Evolutionary conservation across 768 basidiomycete species (phyloP).

Genomic region (Boletus subcaerulescens): DNA sequence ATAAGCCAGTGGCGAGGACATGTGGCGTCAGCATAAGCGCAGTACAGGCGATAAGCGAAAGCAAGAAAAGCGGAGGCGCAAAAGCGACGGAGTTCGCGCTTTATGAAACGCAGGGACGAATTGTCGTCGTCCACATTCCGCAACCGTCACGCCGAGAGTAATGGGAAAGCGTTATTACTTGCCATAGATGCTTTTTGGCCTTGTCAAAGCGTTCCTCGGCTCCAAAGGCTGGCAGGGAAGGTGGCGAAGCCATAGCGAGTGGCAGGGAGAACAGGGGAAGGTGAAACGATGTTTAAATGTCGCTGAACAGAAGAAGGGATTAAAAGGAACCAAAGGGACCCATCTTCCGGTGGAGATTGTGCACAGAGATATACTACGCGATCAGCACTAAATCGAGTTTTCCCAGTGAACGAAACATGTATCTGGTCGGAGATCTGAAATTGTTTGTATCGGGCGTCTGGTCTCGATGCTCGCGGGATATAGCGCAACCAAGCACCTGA

Average conservation of each 20-base stretch:
- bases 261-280: conserved; percentile 20
- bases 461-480: conserved; percentile 38
- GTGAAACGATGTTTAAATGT: conserved; percentile 25
- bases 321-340: conserved; percentile 29
- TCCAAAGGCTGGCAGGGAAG: conserved; percentile 16
- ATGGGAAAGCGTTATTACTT: conserved; percentile 18
- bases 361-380: conserved; percentile 40
- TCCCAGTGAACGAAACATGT: conserved; percentile 34
- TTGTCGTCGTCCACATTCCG: conserved; percentile 11
- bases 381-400: conserved; percentile 38
- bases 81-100: conserved; percentile 14
- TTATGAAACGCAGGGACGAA: conserved; percentile 12
- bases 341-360: conserved; percentile 36
- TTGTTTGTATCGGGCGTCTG: conserved; percentile 33
- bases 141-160: conserved; percentile 4
- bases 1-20: conserved; percentile 20
- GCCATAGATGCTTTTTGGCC: conserved; percentile 36
- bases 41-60: conserved; percentile 23
- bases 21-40: conserved; percentile 33
- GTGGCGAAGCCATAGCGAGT: conserved; percentile 24
- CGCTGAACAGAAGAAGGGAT: conserved; percentile 23
- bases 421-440: conserved; percentile 39
- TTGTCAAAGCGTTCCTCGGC: conserved; percentile 35
- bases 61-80: conserved; percentile 7
- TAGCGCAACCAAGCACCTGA: conserved; percentile 33